phyloP scores from a whole-genome alignment of 1,139 yeast species.

The Geotrichum australiense region DNA sequence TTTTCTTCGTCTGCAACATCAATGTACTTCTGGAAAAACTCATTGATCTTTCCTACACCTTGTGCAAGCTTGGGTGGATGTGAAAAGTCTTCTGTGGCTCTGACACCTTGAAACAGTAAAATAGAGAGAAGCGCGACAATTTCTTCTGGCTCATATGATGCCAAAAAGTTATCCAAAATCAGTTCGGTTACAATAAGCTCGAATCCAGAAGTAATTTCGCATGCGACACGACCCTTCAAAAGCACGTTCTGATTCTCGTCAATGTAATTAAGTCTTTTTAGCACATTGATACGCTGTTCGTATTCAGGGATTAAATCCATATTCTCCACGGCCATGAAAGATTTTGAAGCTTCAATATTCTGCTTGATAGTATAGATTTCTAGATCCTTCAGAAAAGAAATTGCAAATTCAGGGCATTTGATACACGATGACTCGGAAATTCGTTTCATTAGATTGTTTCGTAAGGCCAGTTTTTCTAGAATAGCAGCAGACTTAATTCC shows the following conservation, averaged over 20 bases:
- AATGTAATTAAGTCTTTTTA: constrained; percentile 67
- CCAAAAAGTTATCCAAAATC: constrained; percentile 82
- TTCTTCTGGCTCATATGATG: constrained; percentile 92
- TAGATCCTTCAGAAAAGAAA: constrained; percentile 45
- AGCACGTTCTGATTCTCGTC: constrained; percentile 71
- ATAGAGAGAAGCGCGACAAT: constrained; percentile 88
- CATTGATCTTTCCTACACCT: constrained; percentile 65
- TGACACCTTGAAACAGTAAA: constrained; percentile 86
- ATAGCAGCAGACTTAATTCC: constrained; percentile 3
- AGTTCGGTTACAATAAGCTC: constrained; percentile 85
- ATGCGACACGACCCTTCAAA: constrained; percentile 90
- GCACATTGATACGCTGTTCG: constrained; percentile 75
- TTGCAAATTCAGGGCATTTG: constrained; percentile 38
- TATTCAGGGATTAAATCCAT: constrained; percentile 88
- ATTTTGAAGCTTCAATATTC: constrained; percentile 51
- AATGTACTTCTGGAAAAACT: constrained; percentile 59
- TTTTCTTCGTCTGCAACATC: constrained; percentile 59
- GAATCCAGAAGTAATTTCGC: constrained; percentile 84
- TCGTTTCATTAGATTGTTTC: constrained; percentile 37
- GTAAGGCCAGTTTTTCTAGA: constrained; percentile 33
- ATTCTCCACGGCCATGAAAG: constrained; percentile 74
- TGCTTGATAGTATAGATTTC: constrained; percentile 42
- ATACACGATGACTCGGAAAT: constrained; percentile 32
- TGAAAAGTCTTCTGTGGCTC: constrained; percentile 48
- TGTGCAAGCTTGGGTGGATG: constrained; percentile 72